A percentile compares a stretch with the other conserved stretches of the same genome.
These are phyloP conservation scores for Suillus americanus DNA, from an alignment of 768 basidiomycete genomes.

Conservation along the genomic window DNA sequence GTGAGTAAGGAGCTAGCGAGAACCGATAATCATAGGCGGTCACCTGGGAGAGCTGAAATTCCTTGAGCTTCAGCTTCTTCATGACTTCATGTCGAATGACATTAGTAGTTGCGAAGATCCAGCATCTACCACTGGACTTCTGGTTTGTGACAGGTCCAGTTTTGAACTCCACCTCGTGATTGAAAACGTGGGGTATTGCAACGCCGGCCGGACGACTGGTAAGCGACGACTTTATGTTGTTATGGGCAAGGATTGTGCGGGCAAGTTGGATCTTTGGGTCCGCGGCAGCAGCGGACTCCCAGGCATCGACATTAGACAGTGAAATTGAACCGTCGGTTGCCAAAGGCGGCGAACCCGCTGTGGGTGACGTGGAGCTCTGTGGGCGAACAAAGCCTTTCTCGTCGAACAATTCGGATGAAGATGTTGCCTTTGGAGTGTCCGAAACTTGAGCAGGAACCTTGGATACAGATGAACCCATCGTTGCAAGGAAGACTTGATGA, in stretches of 20 bases:
- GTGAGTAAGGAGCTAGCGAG: constrained; percentile 7
- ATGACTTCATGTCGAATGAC: constrained; percentile 81
- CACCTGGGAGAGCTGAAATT: constrained; percentile 91
- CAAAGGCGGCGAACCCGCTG: constrained; percentile 13
- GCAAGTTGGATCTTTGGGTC: constrained; percentile 69
- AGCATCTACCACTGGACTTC: constrained; percentile 88
- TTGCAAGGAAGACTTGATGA: not conserved
- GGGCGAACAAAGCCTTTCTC: constrained; percentile 20
- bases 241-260: constrained; percentile 73
- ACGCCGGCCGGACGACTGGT: constrained; percentile 61
- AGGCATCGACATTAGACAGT: constrained; percentile 55
- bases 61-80: constrained; percentile 80
- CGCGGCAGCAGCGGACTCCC: constrained; percentile 58
- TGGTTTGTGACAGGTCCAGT: constrained; percentile 84
- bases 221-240: constrained; percentile 62
- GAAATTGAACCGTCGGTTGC: constrained; percentile 66
- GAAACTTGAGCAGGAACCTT: constrained; percentile 21
- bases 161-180: constrained; percentile 76
- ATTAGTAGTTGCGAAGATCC: constrained; percentile 94
- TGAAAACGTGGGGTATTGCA: constrained; percentile 78
- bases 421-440: not conserved
- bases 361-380: not conserved
- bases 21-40: constrained; percentile 13
- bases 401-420: constrained; percentile 22
- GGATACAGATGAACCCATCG: constrained; percentile 27